Percentiles rank a stretch among this genome's conserved stretches.
Conservation (phyloP, 2,329 filamentous ascomycete species). For the Claviceps fusiformis region DNA sequence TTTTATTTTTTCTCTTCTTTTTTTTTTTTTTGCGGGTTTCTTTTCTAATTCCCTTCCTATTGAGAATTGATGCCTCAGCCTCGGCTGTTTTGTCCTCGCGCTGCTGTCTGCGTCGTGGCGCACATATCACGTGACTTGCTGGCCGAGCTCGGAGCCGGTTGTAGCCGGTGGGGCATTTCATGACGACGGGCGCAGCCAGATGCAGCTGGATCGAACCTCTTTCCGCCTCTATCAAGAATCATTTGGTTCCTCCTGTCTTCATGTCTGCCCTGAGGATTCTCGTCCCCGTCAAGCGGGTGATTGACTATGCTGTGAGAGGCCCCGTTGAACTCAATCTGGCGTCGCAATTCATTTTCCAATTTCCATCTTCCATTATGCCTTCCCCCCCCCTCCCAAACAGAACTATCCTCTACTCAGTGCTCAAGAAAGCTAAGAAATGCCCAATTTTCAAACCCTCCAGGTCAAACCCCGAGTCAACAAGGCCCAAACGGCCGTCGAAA, state of each 20-base stretch:
- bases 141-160: conserved; percentile 29
- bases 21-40: too few relatives aligned
- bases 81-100: too few relatives aligned
- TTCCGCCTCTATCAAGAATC: background rate
- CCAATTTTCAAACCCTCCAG: conserved; percentile 19
- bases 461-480: conserved; percentile 60
- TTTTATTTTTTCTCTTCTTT: too few relatives aligned
- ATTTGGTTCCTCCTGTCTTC: conserved; percentile 9
- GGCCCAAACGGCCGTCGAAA: conserved; percentile 76
- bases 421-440: background rate
- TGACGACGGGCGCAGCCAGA: background rate
- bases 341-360: too few relatives aligned
- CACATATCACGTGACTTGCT: conserved; percentile 20
- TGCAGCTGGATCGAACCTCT: background rate
- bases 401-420: background rate
- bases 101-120: too few relatives aligned
- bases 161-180: conserved; percentile 23
- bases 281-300: conserved; percentile 71
- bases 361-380: background rate
- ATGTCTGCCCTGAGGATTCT: conserved; percentile 61
- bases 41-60: too few relatives aligned
- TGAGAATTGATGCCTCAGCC: too few relatives aligned
- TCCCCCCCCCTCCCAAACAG: background rate
- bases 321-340: too few relatives aligned
- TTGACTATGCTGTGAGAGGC: conserved; percentile 64